phyloP scores from a whole-genome alignment of 768 basidiomycete species.

The Pisolithus albus region DNA sequence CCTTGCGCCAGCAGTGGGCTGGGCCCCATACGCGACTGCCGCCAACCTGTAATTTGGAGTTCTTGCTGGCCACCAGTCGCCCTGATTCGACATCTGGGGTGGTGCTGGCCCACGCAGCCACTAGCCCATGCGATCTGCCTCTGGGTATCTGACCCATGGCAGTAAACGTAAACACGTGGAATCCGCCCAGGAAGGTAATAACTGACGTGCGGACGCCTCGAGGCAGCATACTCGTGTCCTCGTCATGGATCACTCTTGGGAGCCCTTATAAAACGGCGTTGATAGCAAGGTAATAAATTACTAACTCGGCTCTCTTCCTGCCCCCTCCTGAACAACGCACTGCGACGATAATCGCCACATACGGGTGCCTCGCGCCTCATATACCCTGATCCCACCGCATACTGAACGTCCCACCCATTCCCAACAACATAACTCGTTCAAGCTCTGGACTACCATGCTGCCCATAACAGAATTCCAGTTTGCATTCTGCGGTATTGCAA shows the following conservation, averaged over 20 bases:
- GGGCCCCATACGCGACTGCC: no score
- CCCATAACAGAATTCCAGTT: constrained; percentile 49
- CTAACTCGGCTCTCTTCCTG: constrained; percentile 8
- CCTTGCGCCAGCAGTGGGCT: no score
- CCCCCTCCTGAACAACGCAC: constrained; percentile 14
- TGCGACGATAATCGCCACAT: constrained; percentile 14
- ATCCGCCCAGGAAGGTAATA: constrained; percentile 6
- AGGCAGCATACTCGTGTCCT: constrained; percentile 23
- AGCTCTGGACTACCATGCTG: constrained; percentile 30
- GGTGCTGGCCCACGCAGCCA: constrained; percentile 5
- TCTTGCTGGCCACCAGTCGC: no score
- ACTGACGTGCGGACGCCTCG: constrained; percentile 24
- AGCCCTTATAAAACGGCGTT: constrained; percentile 27
- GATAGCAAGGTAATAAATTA: constrained; percentile 11
- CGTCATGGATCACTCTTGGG: constrained; percentile 17
- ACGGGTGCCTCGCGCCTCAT: constrained; percentile 6
- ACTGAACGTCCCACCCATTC: constrained; percentile 4
- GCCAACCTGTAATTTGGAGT: no score
- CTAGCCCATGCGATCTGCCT: no score
- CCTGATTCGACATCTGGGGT: constrained; percentile 4
- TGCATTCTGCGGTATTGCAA: constrained; percentile 50
- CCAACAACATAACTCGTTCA: constrained; percentile 7
- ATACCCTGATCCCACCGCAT: constrained; percentile 16
- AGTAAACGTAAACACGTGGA: constrained; percentile 21
- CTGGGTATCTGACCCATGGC: background rate